Base-by-base conservation (phyloP, 768 basidiomycete species). In the Calocybe gangraenosa region DNA sequence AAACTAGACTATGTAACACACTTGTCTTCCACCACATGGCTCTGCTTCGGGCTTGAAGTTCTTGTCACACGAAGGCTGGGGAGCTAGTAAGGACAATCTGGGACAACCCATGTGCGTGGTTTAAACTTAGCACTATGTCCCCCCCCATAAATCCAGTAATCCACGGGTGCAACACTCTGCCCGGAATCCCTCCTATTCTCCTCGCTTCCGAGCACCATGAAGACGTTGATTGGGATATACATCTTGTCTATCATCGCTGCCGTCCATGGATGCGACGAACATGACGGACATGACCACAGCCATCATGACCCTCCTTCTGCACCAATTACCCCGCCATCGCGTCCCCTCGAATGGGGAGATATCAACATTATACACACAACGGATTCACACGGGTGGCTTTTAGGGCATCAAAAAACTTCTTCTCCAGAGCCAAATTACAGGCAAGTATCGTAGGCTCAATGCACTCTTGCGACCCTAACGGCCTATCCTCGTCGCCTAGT, bases 361-460 rank as follows among this genome's bases (percentile, higher is more conserved):
- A 73, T 94, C 58, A 94, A 94, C 58, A 76, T 93, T 55, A 74
- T 93, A 37, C 81, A 84, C 55, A 93, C 90, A 2, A 93, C 92
- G 0, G 91, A 93, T 61, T 87, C 78, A 31, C 84, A 87, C 65
- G 68, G 72, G 31, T 69, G 72, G 68, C 68, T 94, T 3, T 71
- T 92, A 30, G 92, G 92, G 1, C 92, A 95, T 65, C 87, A 89
- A 55, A 84, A 90, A 56, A 14, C 66, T 2, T 74, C 73, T 2
- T 80, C 75, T 57, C 87, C 87, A 0, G 89, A 92, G 55, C 86
- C 87, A 0, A 82, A 85, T 59, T 90, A 86, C 62, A 78, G 75
- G 74, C 76, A 44, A 42, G 71, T 17, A 37, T 34, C 33, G 13
- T 18, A 30, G 25, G 30, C 13, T 20, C 23, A 28, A 15, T 8